These are phyloP conservation scores for Fagus sylvatica DNA, from an alignment of 306 rosid genomes.

Conservation along the genomic window DNA sequence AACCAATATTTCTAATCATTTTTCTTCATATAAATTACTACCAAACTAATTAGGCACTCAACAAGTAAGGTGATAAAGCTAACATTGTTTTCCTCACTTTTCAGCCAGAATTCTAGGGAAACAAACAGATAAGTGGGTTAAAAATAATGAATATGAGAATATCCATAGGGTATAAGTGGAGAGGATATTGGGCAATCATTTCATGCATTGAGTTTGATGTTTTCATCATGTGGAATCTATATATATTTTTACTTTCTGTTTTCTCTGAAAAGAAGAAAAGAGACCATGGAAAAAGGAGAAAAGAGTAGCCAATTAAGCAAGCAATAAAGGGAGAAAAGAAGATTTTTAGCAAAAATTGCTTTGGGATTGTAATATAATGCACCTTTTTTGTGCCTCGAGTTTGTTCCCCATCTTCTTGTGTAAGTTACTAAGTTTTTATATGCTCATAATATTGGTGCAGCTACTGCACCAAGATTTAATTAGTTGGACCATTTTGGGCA, in stretches of 20 bases:
- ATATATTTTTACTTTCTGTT: background rate
- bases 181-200: conserved; percentile 25
- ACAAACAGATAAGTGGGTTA: background rate
- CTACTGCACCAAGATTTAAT: background rate
- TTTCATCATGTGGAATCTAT: conserved; percentile 19
- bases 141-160: background rate
- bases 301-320: conserved; percentile 8
- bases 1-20: too few species aligned
- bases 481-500: background rate
- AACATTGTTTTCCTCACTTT: background rate
- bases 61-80: background rate
- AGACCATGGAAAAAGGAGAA: background rate
- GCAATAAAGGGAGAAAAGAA: conserved; percentile 10
- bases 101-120: background rate
- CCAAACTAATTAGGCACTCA: background rate
- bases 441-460: background rate
- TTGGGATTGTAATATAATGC: conserved; percentile 14
- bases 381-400: background rate
- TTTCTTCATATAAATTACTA: background rate
- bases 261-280: conserved; percentile 23
- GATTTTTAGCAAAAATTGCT: background rate
- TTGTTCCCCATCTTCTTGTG: background rate
- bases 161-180: conserved; percentile 6
- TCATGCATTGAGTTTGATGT: conserved; percentile 15
- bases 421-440: background rate